Base-by-base conservation (phyloP, 768 basidiomycete genomes). In the Gymnopilus dilepis region DNA sequence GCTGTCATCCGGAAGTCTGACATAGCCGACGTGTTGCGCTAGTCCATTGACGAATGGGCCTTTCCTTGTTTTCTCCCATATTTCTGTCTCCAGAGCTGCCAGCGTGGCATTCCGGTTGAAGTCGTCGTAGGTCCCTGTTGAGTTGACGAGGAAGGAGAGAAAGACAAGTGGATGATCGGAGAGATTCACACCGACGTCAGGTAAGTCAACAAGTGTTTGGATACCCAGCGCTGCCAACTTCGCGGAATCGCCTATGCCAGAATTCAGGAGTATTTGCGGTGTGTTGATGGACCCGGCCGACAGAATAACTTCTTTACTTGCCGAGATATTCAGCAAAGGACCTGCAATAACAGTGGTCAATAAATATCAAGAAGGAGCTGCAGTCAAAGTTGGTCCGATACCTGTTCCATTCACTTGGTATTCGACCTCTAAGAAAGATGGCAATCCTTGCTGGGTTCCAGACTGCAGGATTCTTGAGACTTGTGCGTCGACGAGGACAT, bases 261-360 rank as follows among this genome's bases (percentile, higher is more conserved):
- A 77, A 43, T 75, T 71, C 37, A 75, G 26, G 3, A 78, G 66
- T 17, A 79, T 69, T 17, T 66, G 69, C 0, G 78, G 77, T 0
- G 77, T 79, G 17, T 70, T 71, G 37, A 79, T 67, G 9, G 73
- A 62, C 1, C 79, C 78, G 11, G 77, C 75, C 6, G 77, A 77
- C 5, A 79, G 67, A 37, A 78, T 70, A 19, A 78, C 61, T 54
- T 79, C 78, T 34, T 76, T 76, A 1, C 15, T 54, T 0, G 76
- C 77, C 1, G 58, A 69, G 12, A 74, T 41, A 3, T 58, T 54
- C 43, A 34, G 31, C 5, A 56, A 43, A 17, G 59, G 45, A 12
- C 58, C 69, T 68, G 28, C 13, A 15, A 21, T n/a, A 41, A n/a
- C n/a, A n/a, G n/a, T n/a, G 22, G 30, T 48, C 17, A 28, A 40